Conservation (phyloP, 2,329 filamentous ascomycete species). For the Pseudogymnoascus sp. region DNA sequence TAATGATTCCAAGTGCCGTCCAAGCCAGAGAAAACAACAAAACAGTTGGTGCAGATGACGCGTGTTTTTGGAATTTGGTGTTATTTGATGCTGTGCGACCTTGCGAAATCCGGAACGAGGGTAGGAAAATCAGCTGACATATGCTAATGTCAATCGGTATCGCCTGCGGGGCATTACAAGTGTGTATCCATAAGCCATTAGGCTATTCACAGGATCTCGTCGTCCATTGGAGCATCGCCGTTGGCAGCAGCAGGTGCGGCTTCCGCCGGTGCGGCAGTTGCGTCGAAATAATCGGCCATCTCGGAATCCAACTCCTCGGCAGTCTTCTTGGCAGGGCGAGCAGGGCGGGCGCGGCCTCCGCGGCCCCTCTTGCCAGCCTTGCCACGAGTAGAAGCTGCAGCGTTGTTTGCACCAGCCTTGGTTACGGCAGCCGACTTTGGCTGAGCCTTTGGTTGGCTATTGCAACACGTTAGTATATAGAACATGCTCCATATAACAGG, state of each 20-base stretch:
- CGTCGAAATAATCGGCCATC: slow-evolving; percentile 88
- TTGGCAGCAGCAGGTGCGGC: slow-evolving; percentile 35
- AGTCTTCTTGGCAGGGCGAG: slow-evolving; percentile 73
- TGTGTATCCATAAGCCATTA: neutral
- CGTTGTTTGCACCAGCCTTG: slow-evolving; percentile 59
- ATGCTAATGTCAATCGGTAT: neutral
- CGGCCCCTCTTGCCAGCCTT: slow-evolving; percentile 40
- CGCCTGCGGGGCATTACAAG: neutral
- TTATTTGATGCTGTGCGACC: slow-evolving; percentile 1
- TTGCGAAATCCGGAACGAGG: neutral
- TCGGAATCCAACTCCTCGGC: slow-evolving; percentile 92
- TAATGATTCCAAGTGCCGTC: neutral
- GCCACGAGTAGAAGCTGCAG: slow-evolving; percentile 29
- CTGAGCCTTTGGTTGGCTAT: slow-evolving; percentile 57
- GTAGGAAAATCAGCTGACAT: neutral
- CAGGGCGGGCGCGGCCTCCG: slow-evolving; percentile 42
- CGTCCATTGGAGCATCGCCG: slow-evolving; percentile 46
- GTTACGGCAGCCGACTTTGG: slow-evolving; percentile 72
- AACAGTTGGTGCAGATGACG: neutral
- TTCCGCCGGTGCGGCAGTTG: slow-evolving; percentile 38
- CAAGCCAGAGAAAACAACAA: neutral
- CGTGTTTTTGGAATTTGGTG: neutral
- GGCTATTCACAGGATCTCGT: slow-evolving; percentile 45
- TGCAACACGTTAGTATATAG: slow-evolving; percentile 22
- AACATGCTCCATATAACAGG: neutral